Evolutionary conservation across 345 rosid species (phyloP), one percentile per base, ranked within the genome.

Genomic region (Corchorus capsularis): DNA sequence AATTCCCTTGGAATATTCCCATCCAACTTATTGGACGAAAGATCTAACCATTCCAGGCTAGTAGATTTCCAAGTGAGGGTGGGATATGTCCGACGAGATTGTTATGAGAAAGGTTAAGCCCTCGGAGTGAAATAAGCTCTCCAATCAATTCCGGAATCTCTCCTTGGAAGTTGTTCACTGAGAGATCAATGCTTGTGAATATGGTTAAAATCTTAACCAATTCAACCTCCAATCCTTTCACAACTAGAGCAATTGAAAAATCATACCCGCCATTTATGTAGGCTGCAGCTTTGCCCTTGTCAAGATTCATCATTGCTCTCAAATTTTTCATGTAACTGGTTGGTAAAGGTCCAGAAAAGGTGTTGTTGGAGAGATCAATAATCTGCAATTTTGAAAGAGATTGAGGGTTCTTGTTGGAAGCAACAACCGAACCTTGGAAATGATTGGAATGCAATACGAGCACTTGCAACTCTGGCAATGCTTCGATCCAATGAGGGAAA

Each of bases 351-450:
- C 91, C 89, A 2, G 1, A 41, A 22, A 87, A 82, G 4, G 5
- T 22, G 32, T 83, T 86, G 45, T 4, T 7, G 14, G 86, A 85
- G 55, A 82, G 35, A 41, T 83, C 82, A 0, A 85, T 27, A 8
- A 85, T 72, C 19, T 68, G 57, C 61, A 87, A 8, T 27, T 63
- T 76, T 0, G 69, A n/a, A 15, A 87, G 75, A 0, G 79, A 56
- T n/a, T n/a, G 22, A 41, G 17, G 0, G 0, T 53, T 67, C 5
- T 32, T 6, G 1, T 0, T 13, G 0, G 56, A 15, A 45, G 8
- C 4, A 0, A 1, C 14, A 7, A 81, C 3, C 5, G 12, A 12
- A n/a, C 88, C 82, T 3, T 78, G 47, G 12, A 87, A 69, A 17
- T 57, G 81, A 45, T 81, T 83, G 20, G 80, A 81, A 17, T 6